Base-by-base conservation (phyloP, 1,284 basidiomycete genomes). In the Rhodotorula sp. region DNA sequence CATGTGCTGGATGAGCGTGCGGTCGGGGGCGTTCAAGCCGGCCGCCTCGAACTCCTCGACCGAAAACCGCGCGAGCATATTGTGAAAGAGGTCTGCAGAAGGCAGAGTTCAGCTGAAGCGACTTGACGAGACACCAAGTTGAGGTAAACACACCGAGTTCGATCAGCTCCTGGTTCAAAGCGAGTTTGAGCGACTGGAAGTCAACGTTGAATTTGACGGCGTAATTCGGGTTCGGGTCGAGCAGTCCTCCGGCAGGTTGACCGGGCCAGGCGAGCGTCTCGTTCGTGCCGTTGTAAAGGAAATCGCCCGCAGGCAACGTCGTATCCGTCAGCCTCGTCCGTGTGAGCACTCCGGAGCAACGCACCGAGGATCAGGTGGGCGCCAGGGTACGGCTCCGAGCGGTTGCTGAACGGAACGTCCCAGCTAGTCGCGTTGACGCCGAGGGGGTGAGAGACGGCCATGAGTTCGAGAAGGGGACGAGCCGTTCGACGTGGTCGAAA, bases 1-100 rank as follows among this genome's bases (percentile, higher is more conserved):
- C 85, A 87, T 87, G 74, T 81, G 86, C 75, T 84, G 77, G 52
- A 87, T 83, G 48, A 87, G 80, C 73, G 79, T 85, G 56, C 83
- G 81, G 69, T 88, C 86, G 28, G 84, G 84, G 1, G 83, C 83
- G 48, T 79, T 82, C 56, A 89, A 74, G 4, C 87, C 87, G 2
- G 83, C 85, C 4, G 58, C 69, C 4, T 57, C 59, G 46, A 66
- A 73, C 4, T 69, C 69, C 7, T 37, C 59, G 16, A 26, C 40
- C 6, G 58, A 52, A 79, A 88, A 89, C 37, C 80, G 75, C 22
- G 83, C 81, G 13, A 88, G 81, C 34, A 85, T 87, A 71, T 85
- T 81, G 75, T 86, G 83, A 83, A 88, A 88, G 5, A 88, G 79
- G 28, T 62, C 60, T 24, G 22, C 3, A n/a, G n/a, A n/a, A 20